Conservation (phyloP, 2,329 filamentous ascomycete genomes). For the Cadophora gregata region DNA sequence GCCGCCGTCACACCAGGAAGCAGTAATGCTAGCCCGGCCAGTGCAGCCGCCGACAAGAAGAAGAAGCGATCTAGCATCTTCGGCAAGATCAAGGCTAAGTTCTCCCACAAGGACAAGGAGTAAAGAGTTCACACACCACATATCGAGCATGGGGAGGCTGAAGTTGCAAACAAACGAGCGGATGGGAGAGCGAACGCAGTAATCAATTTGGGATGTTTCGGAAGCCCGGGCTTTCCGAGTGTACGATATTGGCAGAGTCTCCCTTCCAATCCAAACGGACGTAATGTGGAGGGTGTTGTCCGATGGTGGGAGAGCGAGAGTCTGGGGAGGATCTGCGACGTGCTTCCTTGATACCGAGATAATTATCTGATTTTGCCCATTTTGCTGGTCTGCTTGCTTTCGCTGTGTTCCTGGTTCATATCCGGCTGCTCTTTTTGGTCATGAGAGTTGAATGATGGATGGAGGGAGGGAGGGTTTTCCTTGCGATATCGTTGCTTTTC, state of each 20-base stretch:
- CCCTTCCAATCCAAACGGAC: not conserved
- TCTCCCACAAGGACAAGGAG: constrained; percentile 44
- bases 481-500: not conserved
- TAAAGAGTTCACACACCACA: constrained; percentile 20
- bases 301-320: not conserved
- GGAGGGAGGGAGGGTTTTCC: not conserved
- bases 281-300: constrained; percentile 24
- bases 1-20: constrained; percentile 33
- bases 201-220: constrained; percentile 24
- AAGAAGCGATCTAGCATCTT: constrained; percentile 47
- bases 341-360: constrained; percentile 28
- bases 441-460: not conserved
- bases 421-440: constrained; percentile 3
- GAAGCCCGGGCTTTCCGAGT: constrained; percentile 26
- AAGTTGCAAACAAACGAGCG: constrained; percentile 4
- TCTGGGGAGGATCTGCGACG: constrained; percentile 1
- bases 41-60: constrained; percentile 43
- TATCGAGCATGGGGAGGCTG: not conserved
- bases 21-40: constrained; percentile 39
- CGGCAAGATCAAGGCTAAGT: constrained; percentile 58
- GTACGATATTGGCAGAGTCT: constrained; percentile 38
- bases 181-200: constrained; percentile 16
- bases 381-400: constrained; percentile 21
- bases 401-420: constrained; percentile 7
- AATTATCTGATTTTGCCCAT: constrained; percentile 13